Evolutionary conservation across 371 early-diverging fungal genomes (phyloP).

Genomic region (Mucor mucedo): DNA sequence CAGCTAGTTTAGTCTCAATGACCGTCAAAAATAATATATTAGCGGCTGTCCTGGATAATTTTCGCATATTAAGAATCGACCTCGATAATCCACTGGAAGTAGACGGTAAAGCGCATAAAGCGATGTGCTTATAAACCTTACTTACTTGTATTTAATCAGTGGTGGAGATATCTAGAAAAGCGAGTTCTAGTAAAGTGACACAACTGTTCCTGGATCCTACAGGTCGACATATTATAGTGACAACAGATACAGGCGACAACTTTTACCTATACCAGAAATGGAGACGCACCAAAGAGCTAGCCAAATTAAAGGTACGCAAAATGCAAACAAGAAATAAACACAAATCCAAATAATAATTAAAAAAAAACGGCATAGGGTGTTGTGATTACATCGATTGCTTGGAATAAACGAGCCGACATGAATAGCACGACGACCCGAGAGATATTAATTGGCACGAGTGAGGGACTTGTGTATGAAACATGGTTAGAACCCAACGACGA

Average conservation of each 20-base stretch:
- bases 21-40: constrained; percentile 83
- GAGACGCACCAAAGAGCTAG: constrained; percentile 73
- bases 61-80: constrained; percentile 77
- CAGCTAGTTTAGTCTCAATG: constrained; percentile 66
- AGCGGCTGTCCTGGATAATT: constrained; percentile 69
- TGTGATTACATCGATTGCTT: constrained; percentile 76
- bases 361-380: constrained; percentile 4
- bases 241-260: constrained; percentile 85
- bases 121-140: neutral
- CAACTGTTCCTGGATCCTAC: constrained; percentile 84
- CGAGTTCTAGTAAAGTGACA: constrained; percentile 64
- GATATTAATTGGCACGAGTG: constrained; percentile 82
- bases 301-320: constrained; percentile 63
- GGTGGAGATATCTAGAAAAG: constrained; percentile 73
- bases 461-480: constrained; percentile 86
- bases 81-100: constrained; percentile 52
- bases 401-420: constrained; percentile 75
- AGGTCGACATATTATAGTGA: constrained; percentile 83
- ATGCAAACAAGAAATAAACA: constrained; percentile 16
- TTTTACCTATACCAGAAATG: constrained; percentile 82
- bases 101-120: constrained; percentile 22
- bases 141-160: constrained; percentile 47
- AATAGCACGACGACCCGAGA: constrained; percentile 71
- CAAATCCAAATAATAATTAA: neutral
- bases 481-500: constrained; percentile 85